Conservation (phyloP, 768 basidiomycete genomes). For the Macrolepiota dolichaula region DNA sequence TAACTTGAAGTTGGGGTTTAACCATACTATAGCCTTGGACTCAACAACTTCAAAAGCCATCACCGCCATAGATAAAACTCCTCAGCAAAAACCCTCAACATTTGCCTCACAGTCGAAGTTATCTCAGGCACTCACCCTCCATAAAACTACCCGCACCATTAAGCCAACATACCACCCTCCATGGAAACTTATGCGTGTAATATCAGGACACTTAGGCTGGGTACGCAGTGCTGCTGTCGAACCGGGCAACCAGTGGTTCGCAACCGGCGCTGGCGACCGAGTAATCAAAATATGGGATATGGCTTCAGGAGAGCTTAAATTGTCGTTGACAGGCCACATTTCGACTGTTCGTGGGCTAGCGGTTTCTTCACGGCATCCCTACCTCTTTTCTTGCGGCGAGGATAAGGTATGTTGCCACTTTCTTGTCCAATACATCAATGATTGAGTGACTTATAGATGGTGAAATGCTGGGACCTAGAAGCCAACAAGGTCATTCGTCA, state of each 20-base stretch:
- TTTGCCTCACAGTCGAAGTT: slow-evolving; percentile 64
- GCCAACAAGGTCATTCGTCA: slow-evolving; percentile 98
- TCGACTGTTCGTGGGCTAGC: slow-evolving; percentile 94
- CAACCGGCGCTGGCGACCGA: slow-evolving; percentile 94
- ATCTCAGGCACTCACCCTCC: slow-evolving; percentile 85
- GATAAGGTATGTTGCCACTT: slow-evolving; percentile 70
- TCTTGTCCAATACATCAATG: background rate
- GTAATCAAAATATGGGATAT: slow-evolving; percentile 99
- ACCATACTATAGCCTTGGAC: slow-evolving; percentile 32
- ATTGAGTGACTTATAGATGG: slow-evolving; percentile 63
- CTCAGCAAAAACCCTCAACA: slow-evolving; percentile 64
- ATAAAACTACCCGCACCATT: slow-evolving; percentile 91
- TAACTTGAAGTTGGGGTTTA: background rate
- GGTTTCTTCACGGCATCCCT: slow-evolving; percentile 90
- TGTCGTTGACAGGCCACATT: slow-evolving; percentile 97
- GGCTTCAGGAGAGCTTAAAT: slow-evolving; percentile 93
- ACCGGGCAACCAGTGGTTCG: slow-evolving; percentile 98
- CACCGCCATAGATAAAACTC: slow-evolving; percentile 72
- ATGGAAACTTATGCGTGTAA: slow-evolving; percentile 96
- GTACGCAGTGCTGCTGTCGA: slow-evolving; percentile 95
- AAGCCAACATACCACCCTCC: slow-evolving; percentile 95
- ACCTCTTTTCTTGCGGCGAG: slow-evolving; percentile 95
- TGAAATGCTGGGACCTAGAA: slow-evolving; percentile 99
- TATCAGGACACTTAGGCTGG: slow-evolving; percentile 98
- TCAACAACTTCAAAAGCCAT: slow-evolving; percentile 64